Conservation (phyloP, 1,284 basidiomycete genomes). For the Vanrija humicola region DNA sequence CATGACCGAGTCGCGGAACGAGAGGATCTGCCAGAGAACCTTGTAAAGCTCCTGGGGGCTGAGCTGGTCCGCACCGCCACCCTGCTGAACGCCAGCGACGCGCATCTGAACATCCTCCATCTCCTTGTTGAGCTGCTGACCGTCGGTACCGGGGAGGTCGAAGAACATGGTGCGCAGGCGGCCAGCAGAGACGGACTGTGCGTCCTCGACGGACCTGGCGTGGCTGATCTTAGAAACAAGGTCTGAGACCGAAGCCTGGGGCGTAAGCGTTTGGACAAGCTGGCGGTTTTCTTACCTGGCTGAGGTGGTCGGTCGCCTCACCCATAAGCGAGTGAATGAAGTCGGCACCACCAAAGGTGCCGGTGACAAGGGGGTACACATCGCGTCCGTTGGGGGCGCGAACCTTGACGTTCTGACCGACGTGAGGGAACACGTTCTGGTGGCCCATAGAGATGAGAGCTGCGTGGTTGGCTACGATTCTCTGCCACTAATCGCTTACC, state of each 20-base stretch:
- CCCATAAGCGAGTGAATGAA: constrained; percentile 67
- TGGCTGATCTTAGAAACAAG: constrained; percentile 73
- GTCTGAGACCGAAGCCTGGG: constrained; percentile 81
- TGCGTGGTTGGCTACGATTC: constrained; percentile 1
- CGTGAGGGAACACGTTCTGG: constrained; percentile 77
- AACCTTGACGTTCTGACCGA: constrained; percentile 74
- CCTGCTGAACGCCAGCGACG: constrained; percentile 56
- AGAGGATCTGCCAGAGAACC: constrained; percentile 78
- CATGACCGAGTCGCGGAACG: constrained; percentile 75
- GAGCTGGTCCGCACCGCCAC: constrained; percentile 69
- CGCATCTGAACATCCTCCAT: constrained; percentile 69
- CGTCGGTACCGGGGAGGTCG: constrained; percentile 60
- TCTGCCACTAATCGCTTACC: constrained; percentile 10
- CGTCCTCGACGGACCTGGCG: constrained; percentile 52
- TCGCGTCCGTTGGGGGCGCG: constrained; percentile 70
- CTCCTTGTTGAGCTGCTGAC: constrained; percentile 59
- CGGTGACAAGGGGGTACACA: constrained; percentile 81
- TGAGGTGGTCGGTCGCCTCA: constrained; percentile 52
- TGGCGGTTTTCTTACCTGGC: neutral
- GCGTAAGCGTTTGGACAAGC: neutral
- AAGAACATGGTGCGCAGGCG: constrained; percentile 48
- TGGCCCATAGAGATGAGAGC: constrained; percentile 71
- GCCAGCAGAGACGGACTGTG: constrained; percentile 53
- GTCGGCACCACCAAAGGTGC: constrained; percentile 81
- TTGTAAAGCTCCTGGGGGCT: constrained; percentile 77